Percentiles rank a stretch among this genome's conserved stretches.
Evolutionary conservation across 148 eudicot genomes (phyloP).

Genomic region (Fagopyrum tataricum): DNA sequence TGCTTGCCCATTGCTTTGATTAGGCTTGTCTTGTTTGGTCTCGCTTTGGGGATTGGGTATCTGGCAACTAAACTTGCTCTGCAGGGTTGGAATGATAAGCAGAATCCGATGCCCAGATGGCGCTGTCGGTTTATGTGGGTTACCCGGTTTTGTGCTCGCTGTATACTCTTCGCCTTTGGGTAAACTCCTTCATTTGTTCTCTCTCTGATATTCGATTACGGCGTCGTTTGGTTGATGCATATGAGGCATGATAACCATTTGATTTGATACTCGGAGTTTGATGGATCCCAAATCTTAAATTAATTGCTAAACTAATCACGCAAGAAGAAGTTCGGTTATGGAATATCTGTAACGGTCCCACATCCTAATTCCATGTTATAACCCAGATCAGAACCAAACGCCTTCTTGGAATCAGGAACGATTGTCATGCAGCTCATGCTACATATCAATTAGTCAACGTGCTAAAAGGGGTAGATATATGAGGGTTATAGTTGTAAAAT

Average conservation of each 20-base stretch:
- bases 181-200: slow-evolving; percentile 1
- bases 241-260: neutral
- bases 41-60: slow-evolving; percentile 56
- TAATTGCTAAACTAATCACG: neutral
- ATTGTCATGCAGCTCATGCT: neutral
- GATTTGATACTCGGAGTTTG: neutral
- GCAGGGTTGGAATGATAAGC: slow-evolving; percentile 74
- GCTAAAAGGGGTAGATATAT: neutral
- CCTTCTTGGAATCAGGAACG: neutral
- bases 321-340: neutral
- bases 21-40: slow-evolving; percentile 59
- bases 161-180: slow-evolving; percentile 92
- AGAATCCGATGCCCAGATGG: slow-evolving; percentile 86
- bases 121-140: slow-evolving; percentile 78
- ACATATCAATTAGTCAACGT: neutral
- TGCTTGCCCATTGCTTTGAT: slow-evolving; percentile 54
- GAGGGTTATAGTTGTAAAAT: neutral
- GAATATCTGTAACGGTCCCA: neutral
- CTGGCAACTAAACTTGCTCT: slow-evolving; percentile 60
- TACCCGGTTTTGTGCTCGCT: slow-evolving; percentile 59
- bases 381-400: neutral
- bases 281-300: neutral
- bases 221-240: neutral
- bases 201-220: neutral
- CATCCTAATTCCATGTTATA: neutral